Evolutionary conservation across 106 monocot genomes (phyloP).

Genomic region (Dendrobium officinale): DNA sequence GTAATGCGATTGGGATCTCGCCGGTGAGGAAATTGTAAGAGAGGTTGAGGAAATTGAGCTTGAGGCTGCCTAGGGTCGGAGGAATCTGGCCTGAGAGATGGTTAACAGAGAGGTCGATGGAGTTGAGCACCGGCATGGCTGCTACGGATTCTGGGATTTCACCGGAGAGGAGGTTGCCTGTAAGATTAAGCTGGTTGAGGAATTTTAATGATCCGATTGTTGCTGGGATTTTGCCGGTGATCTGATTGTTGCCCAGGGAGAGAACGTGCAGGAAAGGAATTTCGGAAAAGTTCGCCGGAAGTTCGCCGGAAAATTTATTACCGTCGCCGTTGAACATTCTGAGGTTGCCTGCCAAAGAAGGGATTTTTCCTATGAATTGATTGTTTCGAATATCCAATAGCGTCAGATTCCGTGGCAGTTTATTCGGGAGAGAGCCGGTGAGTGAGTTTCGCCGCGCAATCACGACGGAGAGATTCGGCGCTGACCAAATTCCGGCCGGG

Average conservation of each 20-base stretch:
- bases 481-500: constrained; percentile 45
- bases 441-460: constrained; percentile 35
- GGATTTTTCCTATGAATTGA: constrained; percentile 49
- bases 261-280: constrained; percentile 27
- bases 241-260: constrained; percentile 29
- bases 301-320: constrained; percentile 47
- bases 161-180: constrained; percentile 28
- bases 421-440: constrained; percentile 47
- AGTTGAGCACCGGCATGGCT: constrained; percentile 12
- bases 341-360: constrained; percentile 19
- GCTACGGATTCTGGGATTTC: constrained; percentile 24
- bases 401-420: constrained; percentile 36
- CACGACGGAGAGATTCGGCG: constrained; percentile 26
- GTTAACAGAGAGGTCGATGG: constrained; percentile 34
- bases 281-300: constrained; percentile 20
- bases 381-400: constrained; percentile 48
- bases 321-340: constrained; percentile 29
- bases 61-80: constrained; percentile 11
- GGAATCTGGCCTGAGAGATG: constrained; percentile 35
- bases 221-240: constrained; percentile 44
- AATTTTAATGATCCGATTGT: constrained; percentile 11
- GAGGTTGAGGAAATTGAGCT: constrained; percentile 32
- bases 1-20: constrained; percentile 17
- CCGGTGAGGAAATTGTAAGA: constrained; percentile 36
- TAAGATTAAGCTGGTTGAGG: constrained; percentile 35